Conservation (phyloP, 306 rosid species). For the Canavalia gladiata region DNA sequence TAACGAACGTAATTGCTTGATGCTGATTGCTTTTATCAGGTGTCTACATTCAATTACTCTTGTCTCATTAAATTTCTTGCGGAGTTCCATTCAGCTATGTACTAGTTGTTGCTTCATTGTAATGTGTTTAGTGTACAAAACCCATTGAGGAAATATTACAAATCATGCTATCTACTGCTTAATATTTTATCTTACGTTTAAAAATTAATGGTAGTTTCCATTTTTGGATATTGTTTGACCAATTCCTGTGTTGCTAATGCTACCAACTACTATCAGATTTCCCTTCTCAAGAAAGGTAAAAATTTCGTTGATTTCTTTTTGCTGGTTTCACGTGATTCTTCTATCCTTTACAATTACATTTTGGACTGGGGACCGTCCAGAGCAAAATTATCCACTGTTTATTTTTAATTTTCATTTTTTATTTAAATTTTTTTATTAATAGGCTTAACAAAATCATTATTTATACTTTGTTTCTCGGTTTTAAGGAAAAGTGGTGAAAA, state of each 20-base stretch:
- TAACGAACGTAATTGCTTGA: constrained; percentile 31
- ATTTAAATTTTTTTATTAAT: too few species aligned
- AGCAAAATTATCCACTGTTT: neutral
- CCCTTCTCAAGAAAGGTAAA: neutral
- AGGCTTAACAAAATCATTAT: too few species aligned
- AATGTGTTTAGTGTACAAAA: constrained; percentile 19
- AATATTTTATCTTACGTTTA: neutral
- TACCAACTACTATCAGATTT: neutral
- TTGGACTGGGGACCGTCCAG: neutral
- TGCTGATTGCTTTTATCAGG: constrained; percentile 36
- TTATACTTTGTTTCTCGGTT: too few species aligned
- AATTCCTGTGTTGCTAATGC: neutral
- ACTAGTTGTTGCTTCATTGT: constrained; percentile 14
- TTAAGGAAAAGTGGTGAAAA: too few species aligned
- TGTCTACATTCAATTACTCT: neutral
- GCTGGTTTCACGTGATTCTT: neutral
- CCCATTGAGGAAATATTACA: neutral
- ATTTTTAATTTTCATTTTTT: too few species aligned
- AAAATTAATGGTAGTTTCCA: neutral
- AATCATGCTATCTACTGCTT: constrained; percentile 1
- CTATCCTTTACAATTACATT: neutral
- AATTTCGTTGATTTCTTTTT: neutral
- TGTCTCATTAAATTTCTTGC: constrained; percentile 21
- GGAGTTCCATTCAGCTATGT: constrained; percentile 35
- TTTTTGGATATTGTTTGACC: constrained; percentile 18